These are phyloP conservation scores for Scutellaria barbata DNA, from an alignment of 257 asterid species.

Conservation along the genomic window DNA sequence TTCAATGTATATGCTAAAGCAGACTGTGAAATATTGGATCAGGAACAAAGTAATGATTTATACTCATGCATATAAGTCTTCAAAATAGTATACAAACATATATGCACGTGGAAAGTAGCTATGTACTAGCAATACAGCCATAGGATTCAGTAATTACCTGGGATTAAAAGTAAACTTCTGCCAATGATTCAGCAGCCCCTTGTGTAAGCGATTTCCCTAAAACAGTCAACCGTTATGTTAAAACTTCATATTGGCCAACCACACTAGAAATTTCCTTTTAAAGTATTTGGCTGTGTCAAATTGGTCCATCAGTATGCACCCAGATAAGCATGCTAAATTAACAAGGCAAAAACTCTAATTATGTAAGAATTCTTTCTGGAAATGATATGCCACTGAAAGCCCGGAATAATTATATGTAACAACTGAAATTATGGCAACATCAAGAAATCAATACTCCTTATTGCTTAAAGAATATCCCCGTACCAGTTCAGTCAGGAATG, in stretches of 20 bases:
- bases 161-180: conserved; percentile 97
- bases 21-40: not conserved
- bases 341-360: no score
- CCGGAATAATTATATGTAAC: conserved; percentile 19
- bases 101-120: conserved; percentile 7
- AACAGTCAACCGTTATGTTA: conserved; percentile 30
- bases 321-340: no score
- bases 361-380: not conserved
- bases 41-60: not conserved
- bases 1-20: not conserved
- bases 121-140: conserved; percentile 6
- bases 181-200: conserved; percentile 91
- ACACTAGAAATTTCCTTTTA: conserved; percentile 11
- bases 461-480: conserved; percentile 25
- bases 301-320: not conserved
- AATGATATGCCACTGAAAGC: not conserved
- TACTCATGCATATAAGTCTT: not conserved
- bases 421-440: conserved; percentile 29
- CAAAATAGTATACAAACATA: not conserved
- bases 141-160: conserved; percentile 53
- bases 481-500: conserved; percentile 95
- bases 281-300: conserved; percentile 30
- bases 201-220: conserved; percentile 93
- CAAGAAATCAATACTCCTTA: conserved; percentile 26
- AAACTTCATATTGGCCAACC: conserved; percentile 13